These are phyloP conservation scores for Pythium sp. DNA, from an alignment of 352 stramenopile species.

Conservation along the genomic window DNA sequence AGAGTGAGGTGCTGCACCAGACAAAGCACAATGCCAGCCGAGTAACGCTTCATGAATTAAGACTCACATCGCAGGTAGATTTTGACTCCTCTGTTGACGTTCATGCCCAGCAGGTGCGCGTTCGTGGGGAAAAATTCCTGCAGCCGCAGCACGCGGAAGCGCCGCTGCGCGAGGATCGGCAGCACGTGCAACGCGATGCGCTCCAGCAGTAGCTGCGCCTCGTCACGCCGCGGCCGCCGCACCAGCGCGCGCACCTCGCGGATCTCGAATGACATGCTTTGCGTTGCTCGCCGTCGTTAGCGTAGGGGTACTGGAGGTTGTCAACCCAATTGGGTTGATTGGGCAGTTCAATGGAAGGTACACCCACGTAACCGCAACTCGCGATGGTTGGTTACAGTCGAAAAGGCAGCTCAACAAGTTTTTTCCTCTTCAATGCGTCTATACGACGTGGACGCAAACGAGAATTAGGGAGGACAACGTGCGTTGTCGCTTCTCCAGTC, in stretches of 20 bases:
- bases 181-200: constrained; percentile 47
- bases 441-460: too few relatives aligned
- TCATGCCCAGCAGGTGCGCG: constrained; percentile 64
- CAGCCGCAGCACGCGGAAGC: constrained; percentile 51
- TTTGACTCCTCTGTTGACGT: constrained; percentile 66
- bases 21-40: neutral
- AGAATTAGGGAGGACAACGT: too few relatives aligned
- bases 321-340: neutral
- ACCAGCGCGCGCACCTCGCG: constrained; percentile 39
- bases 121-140: constrained; percentile 74
- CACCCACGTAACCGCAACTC: too few relatives aligned
- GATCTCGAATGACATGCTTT: constrained; percentile 24
- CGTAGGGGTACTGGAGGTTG: neutral
- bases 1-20: neutral
- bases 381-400: neutral
- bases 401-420: neutral
- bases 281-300: neutral
- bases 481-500: too few relatives aligned
- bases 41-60: neutral
- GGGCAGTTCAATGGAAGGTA: neutral
- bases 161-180: constrained; percentile 48
- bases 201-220: constrained; percentile 45
- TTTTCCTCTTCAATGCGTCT: neutral
- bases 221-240: constrained; percentile 28
- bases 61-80: constrained; percentile 66